phyloP scores from a whole-genome alignment of 2,329 filamentous ascomycete genomes.

The Cordyceps farinosa region DNA sequence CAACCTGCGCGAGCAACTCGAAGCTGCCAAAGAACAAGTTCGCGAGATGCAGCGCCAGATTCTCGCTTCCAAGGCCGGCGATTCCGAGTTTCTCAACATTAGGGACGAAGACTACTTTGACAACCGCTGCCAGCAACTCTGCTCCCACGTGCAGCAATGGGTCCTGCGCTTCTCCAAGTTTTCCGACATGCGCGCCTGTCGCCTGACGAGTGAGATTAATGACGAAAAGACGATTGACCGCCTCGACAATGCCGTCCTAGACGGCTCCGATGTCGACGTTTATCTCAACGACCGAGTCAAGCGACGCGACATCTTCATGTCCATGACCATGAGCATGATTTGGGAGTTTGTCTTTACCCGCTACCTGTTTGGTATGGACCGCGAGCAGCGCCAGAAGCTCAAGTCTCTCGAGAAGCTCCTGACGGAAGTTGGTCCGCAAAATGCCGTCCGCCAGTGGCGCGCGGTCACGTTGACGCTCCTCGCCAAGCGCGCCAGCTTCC shows the following conservation, averaged over 20 bases:
- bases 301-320: constrained; percentile 95
- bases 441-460: constrained; percentile 95
- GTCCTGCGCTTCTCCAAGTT: constrained; percentile 97
- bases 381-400: constrained; percentile 95
- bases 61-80: constrained; percentile 54
- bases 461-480: constrained; percentile 91
- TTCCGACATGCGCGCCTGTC: constrained; percentile 86
- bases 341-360: constrained; percentile 98
- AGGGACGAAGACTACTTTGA: constrained; percentile 95
- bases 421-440: constrained; percentile 77
- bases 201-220: constrained; percentile 75
- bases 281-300: constrained; percentile 85
- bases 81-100: constrained; percentile 71
- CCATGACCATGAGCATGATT: constrained; percentile 97
- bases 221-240: constrained; percentile 93
- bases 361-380: constrained; percentile 97
- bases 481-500: constrained; percentile 74
- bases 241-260: constrained; percentile 89
- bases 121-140: constrained; percentile 87
- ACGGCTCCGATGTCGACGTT: constrained; percentile 86
- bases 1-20: constrained; percentile 72
- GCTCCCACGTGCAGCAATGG: constrained; percentile 96
- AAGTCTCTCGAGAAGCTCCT: constrained; percentile 93
- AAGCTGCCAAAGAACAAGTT: constrained; percentile 63
- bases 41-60: constrained; percentile 52